phyloP scores from a whole-genome alignment of 495 filamentous ascomycete genomes.

The Immersiella caudata region DNA sequence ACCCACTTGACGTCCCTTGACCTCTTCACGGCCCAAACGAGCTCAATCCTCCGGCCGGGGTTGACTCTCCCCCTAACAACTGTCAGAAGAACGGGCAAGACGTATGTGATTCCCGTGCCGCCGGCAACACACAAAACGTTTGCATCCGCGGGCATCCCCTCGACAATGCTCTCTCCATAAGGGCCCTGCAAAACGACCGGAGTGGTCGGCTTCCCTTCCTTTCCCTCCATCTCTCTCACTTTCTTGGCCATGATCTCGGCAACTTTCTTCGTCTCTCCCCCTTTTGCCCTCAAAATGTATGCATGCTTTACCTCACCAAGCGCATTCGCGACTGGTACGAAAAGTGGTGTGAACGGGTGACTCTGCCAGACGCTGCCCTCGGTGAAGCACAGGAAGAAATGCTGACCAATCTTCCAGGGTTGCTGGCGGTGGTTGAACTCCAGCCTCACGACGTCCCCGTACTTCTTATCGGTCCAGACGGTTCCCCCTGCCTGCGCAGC shows the following conservation, averaged over 20 bases:
- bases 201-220: slow-evolving; percentile 33
- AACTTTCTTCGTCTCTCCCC: slow-evolving; percentile 61
- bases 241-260: slow-evolving; percentile 46
- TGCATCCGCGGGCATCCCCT: slow-evolving; percentile 41
- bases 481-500: slow-evolving; percentile 53
- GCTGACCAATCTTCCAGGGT: slow-evolving; percentile 63
- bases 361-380: slow-evolving; percentile 65
- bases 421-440: slow-evolving; percentile 59
- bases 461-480: slow-evolving; percentile 50
- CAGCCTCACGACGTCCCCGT: slow-evolving; percentile 59
- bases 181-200: slow-evolving; percentile 60
- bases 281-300: slow-evolving; percentile 63
- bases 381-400: slow-evolving; percentile 67
- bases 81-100: slow-evolving; percentile 57
- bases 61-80: slow-evolving; percentile 39
- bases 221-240: slow-evolving; percentile 13
- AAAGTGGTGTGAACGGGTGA: slow-evolving; percentile 67
- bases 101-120: slow-evolving; percentile 66
- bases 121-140: slow-evolving; percentile 66
- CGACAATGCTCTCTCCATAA: slow-evolving; percentile 58
- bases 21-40: slow-evolving; percentile 64
- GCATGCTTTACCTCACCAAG: slow-evolving; percentile 51
- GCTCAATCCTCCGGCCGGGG: slow-evolving; percentile 49
- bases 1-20: slow-evolving; percentile 61
- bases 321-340: slow-evolving; percentile 43